Evolutionary conservation across 805 yeast genomes (phyloP).

Genomic region (Wickerhamiella azymoides): DNA sequence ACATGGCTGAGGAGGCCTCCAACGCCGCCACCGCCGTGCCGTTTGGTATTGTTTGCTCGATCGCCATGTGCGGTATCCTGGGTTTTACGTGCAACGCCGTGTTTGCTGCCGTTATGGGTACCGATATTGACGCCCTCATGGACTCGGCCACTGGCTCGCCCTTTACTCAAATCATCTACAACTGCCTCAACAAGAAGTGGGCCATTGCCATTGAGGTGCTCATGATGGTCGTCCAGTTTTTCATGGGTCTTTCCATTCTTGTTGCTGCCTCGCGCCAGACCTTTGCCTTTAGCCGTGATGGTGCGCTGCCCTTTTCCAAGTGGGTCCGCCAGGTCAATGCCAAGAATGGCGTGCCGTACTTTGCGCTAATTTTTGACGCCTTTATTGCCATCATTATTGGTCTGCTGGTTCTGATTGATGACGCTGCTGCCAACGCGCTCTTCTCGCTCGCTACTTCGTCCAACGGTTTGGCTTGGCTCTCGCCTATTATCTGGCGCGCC

Average conservation of each 20-base stretch:
- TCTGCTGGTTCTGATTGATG: slow-evolving; percentile 41
- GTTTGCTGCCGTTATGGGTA: slow-evolving; percentile 35
- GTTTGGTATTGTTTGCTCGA: slow-evolving; percentile 47
- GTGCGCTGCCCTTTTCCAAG: slow-evolving; percentile 51
- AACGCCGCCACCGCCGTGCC: slow-evolving; percentile 53
- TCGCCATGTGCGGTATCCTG: slow-evolving; percentile 39
- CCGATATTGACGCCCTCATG: slow-evolving; percentile 32
- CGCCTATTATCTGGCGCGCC: slow-evolving; percentile 42
- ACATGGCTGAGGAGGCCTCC: slow-evolving; percentile 57
- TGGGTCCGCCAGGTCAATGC: slow-evolving; percentile 44
- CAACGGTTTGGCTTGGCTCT: slow-evolving; percentile 48
- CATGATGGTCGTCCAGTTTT: slow-evolving; percentile 45
- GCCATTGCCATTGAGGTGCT: slow-evolving; percentile 49
- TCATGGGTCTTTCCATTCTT: slow-evolving; percentile 51
- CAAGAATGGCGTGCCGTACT: slow-evolving; percentile 43
- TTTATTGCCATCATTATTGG: slow-evolving; percentile 40
- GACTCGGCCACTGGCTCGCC: slow-evolving; percentile 41
- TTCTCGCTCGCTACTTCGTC: slow-evolving; percentile 52
- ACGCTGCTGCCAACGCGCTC: slow-evolving; percentile 52
- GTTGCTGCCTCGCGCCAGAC: slow-evolving; percentile 57
- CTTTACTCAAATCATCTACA: slow-evolving; percentile 49
- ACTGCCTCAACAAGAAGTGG: slow-evolving; percentile 51
- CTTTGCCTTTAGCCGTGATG: slow-evolving; percentile 67
- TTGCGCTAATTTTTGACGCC: slow-evolving; percentile 47
- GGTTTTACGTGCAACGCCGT: slow-evolving; percentile 46